phyloP scores from a whole-genome alignment of 148 eudicot genomes.

The Amaranthus palmeri region DNA sequence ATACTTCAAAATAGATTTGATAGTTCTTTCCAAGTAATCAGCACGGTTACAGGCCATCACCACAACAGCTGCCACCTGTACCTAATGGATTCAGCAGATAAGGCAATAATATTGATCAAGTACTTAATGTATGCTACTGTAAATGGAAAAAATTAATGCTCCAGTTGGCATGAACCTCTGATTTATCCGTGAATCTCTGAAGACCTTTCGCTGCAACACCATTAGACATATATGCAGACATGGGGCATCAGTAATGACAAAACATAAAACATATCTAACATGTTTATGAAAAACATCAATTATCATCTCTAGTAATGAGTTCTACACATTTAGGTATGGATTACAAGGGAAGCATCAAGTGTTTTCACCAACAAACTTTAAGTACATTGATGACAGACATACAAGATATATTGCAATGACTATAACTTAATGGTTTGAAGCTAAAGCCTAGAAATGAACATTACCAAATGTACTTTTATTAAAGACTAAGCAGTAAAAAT shows the following conservation, averaged over 20 bases:
- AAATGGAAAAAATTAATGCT: not conserved
- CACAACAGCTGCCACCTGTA: conserved; percentile 87
- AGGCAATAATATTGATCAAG: conserved; percentile 17
- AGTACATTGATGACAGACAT: not conserved
- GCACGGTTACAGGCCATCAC: conserved; percentile 99
- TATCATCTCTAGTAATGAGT: not conserved
- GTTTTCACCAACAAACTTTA: not conserved
- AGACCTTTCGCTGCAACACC: conserved; percentile 60
- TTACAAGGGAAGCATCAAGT: not conserved
- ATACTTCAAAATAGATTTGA: conserved; percentile 82
- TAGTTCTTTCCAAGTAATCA: conserved; percentile 89
- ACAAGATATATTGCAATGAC: not conserved
- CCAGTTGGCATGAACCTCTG: conserved; percentile 53
- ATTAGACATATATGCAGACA: conserved; percentile 19
- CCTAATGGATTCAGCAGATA: conserved; percentile 47
- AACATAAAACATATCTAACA: not conserved
- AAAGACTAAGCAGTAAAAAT: not conserved
- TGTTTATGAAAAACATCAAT: not conserved
- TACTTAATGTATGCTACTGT: conserved; percentile 15
- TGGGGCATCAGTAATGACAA: not conserved
- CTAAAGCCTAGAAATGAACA: not conserved
- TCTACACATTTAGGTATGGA: not conserved
- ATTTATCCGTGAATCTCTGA: conserved; percentile 43
- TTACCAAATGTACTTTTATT: not conserved
- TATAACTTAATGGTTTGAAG: not conserved